These are phyloP conservation scores for Saturnispora saitoi DNA, from an alignment of 805 yeast genomes.

Conservation along the genomic window DNA sequence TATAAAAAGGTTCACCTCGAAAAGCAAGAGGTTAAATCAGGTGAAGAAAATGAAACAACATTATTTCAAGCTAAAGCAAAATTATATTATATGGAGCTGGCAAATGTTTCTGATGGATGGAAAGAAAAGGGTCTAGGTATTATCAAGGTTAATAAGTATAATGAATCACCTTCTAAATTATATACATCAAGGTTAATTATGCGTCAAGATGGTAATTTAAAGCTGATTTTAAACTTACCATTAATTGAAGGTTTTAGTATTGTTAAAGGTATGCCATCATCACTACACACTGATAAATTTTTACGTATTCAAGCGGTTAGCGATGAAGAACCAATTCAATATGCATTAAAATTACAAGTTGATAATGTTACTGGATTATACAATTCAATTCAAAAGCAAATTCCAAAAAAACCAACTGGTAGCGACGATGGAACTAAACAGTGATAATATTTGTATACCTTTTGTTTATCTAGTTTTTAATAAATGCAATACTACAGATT, in stretches of 20 bases:
- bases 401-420: constrained; percentile 14
- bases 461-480: constrained; percentile 21
- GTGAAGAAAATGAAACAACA: constrained; percentile 80
- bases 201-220: constrained; percentile 82
- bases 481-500: constrained; percentile 79
- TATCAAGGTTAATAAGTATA: constrained; percentile 58
- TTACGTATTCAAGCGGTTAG: constrained; percentile 65
- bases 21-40: constrained; percentile 61
- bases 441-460: neutral
- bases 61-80: constrained; percentile 66
- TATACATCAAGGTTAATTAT: constrained; percentile 64
- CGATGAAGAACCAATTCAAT: constrained; percentile 65
- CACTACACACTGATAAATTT: constrained; percentile 76
- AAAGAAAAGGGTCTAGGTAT: constrained; percentile 90
- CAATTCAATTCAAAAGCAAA: constrained; percentile 38
- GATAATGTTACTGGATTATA: constrained; percentile 51
- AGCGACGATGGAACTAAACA: neutral
- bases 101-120: constrained; percentile 73
- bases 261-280: constrained; percentile 76
- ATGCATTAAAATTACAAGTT: constrained; percentile 63
- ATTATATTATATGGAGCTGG: constrained; percentile 63
- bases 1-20: constrained; percentile 53
- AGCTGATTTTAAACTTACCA: constrained; percentile 73
- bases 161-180: constrained; percentile 24
- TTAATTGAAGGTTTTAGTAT: constrained; percentile 54